These are phyloP conservation scores for Schwanniomyces pseudopolymorphus DNA, from an alignment of 805 yeast genomes.

Conservation along the genomic window DNA sequence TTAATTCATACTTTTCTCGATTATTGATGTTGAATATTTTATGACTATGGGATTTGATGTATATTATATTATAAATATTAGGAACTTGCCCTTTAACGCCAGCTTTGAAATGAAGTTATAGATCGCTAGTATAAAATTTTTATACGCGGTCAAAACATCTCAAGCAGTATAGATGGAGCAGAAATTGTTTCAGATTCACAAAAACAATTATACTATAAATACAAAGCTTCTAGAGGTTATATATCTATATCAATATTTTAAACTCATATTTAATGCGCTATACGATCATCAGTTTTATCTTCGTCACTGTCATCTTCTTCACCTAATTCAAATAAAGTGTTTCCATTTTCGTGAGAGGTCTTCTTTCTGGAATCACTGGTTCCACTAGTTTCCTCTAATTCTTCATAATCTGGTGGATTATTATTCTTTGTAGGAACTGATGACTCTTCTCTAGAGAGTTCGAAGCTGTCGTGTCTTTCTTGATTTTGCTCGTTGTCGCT, in stretches of 20 bases:
- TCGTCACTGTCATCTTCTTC: slow-evolving; percentile 36
- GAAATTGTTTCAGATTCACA: no score
- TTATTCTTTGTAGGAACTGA: slow-evolving; percentile 4
- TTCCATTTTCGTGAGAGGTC: slow-evolving; percentile 14
- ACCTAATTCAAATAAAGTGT: slow-evolving; percentile 42
- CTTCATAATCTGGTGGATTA: slow-evolving; percentile 8
- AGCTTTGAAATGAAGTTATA: neutral
- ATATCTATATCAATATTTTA: neutral
- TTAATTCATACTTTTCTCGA: neutral
- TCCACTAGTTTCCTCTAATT: slow-evolving; percentile 4
- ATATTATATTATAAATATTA: neutral
- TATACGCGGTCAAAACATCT: neutral
- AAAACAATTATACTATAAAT: no score
- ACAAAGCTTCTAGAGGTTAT: neutral
- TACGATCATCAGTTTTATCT: slow-evolving; percentile 22
- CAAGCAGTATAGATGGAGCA: no score
- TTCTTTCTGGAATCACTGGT: slow-evolving; percentile 7
- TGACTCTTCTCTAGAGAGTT: slow-evolving; percentile 23
- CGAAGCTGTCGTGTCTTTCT: slow-evolving; percentile 34
- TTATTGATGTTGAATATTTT: neutral
- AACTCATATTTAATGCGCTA: slow-evolving; percentile 5
- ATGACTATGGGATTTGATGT: neutral
- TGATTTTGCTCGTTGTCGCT: slow-evolving; percentile 35
- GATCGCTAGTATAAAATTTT: neutral
- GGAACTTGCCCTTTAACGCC: neutral